These are phyloP conservation scores for Ilyonectria mors-panacis DNA, from an alignment of 2,329 filamentous ascomycete species.

Conservation along the genomic window DNA sequence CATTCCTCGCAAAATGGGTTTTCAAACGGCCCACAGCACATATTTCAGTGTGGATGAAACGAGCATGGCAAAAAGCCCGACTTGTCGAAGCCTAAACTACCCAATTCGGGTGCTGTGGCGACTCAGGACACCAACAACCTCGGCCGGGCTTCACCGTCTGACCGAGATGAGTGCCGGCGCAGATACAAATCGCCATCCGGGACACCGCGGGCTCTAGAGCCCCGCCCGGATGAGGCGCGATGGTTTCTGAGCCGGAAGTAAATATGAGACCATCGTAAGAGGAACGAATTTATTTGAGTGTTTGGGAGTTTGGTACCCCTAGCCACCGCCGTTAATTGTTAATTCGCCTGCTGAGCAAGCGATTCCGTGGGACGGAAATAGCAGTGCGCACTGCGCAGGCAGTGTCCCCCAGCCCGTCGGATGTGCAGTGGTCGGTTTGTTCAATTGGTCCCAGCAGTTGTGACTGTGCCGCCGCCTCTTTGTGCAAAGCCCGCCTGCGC, in stretches of 20 bases:
- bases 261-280: conserved; percentile 19
- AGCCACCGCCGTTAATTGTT: conserved; percentile 8
- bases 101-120: conserved; percentile 27
- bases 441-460: conserved; percentile 18
- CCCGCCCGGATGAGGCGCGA: conserved; percentile 37
- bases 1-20: conserved; percentile 6
- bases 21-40: conserved; percentile 5
- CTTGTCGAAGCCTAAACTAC: conserved; percentile 27
- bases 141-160: conserved; percentile 18
- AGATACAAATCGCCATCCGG: not conserved
- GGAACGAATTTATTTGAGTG: not conserved
- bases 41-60: conserved; percentile 19
- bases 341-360: conserved; percentile 12
- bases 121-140: conserved; percentile 9
- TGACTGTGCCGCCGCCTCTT: conserved; percentile 38
- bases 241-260: conserved; percentile 28
- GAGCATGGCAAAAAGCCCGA: conserved; percentile 12
- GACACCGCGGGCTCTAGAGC: not conserved
- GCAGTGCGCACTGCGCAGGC: conserved; percentile 28
- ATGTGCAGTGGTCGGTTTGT: conserved; percentile 12
- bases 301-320: not conserved
- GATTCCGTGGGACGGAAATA: conserved; percentile 39
- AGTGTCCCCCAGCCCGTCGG: conserved; percentile 13
- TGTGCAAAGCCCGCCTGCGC: conserved; percentile 17
- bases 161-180: not conserved